Evolutionary conservation across 768 basidiomycete genomes (phyloP).

Genomic region (Tricholoma terreum): DNA sequence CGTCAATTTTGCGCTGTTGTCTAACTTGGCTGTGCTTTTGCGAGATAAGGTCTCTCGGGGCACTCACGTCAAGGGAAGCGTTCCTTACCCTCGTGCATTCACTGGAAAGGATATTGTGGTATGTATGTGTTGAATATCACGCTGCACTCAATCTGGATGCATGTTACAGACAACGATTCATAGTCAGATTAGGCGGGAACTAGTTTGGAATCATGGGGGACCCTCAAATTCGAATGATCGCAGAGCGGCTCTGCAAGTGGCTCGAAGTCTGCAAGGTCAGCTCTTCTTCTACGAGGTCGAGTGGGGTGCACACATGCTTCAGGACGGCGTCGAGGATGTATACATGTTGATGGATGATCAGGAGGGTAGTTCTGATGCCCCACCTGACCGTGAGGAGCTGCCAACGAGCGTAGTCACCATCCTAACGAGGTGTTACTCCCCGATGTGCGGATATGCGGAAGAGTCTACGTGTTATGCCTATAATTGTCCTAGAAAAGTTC

Average conservation of each 20-base stretch:
- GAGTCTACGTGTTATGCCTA: conserved; percentile 79
- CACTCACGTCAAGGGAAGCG: conserved; percentile 91
- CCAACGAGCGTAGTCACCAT: conserved; percentile 88
- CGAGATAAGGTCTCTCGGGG: conserved; percentile 86
- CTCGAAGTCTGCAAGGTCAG: conserved; percentile 84
- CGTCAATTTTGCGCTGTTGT: conserved; percentile 83
- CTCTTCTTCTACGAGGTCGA: conserved; percentile 98
- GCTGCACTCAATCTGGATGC: neutral
- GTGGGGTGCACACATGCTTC: conserved; percentile 81
- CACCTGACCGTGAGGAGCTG: conserved; percentile 49
- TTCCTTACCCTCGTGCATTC: conserved; percentile 87
- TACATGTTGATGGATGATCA: conserved; percentile 92
- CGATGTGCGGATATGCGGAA: conserved; percentile 64
- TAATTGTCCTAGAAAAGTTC: conserved; percentile 71
- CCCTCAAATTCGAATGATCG: conserved; percentile 68
- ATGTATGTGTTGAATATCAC: conserved; percentile 30
- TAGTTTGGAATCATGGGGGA: conserved; percentile 63
- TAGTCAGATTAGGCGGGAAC: conserved; percentile 74
- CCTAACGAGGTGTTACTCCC: conserved; percentile 86
- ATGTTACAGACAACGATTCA: conserved; percentile 77
- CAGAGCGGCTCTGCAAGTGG: conserved; percentile 79
- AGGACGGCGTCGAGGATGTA: conserved; percentile 91
- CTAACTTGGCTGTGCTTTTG: conserved; percentile 84
- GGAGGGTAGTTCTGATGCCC: conserved; percentile 56
- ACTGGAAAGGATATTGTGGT: conserved; percentile 94